Conservation (phyloP, 169 alveolate genomes). For the Eimeria praecox region DNA sequence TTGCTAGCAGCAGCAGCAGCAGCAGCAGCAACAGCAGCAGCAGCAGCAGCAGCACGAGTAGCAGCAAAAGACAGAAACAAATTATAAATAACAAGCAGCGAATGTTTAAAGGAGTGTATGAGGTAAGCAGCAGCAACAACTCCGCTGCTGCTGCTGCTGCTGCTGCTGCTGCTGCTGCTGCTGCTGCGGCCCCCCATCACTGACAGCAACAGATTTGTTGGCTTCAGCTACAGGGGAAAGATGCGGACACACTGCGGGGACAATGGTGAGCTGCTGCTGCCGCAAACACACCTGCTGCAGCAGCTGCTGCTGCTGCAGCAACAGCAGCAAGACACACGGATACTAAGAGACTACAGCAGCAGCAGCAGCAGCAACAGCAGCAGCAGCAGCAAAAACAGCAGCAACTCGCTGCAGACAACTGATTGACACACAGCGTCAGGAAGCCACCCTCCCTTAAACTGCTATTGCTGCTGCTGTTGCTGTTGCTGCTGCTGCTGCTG, state of each 20-base stretch:
- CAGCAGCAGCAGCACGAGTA: not conserved
- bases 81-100: not conserved
- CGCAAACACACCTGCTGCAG: not conserved
- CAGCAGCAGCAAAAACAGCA: too few relatives aligned
- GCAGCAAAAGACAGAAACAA: not conserved
- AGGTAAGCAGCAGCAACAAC: not conserved
- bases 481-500: conserved; percentile 39
- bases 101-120: not conserved
- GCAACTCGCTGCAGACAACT: not conserved
- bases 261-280: conserved; percentile 34
- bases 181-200: not conserved
- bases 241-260: conserved; percentile 32
- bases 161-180: too few relatives aligned
- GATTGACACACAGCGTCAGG: not conserved
- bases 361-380: not conserved
- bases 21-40: conserved; percentile 17
- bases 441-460: not conserved
- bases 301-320: not conserved
- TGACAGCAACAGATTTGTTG: not conserved
- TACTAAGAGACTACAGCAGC: not conserved
- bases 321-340: not conserved
- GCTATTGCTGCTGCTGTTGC: not conserved
- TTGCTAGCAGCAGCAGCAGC: conserved; percentile 32
- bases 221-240: not conserved
- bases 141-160: not conserved